Evolutionary conservation across 768 basidiomycete species (phyloP), one percentile per base, ranked within the genome.

Genomic region (Suillus variegatus): DNA sequence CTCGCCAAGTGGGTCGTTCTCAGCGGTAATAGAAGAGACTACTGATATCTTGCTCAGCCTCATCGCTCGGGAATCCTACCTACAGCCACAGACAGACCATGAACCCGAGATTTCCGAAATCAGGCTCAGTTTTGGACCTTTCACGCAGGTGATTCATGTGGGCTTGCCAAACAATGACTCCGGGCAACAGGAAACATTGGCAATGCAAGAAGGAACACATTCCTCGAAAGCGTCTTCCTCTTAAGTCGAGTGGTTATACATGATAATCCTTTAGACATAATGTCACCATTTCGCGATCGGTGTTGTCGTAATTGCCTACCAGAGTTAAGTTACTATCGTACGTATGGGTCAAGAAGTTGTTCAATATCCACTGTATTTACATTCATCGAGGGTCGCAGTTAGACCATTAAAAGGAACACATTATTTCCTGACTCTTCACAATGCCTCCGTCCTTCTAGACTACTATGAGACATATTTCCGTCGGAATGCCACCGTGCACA

Each of bases 51-150:
- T 18, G 0, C 6, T 44, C 25, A 75, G 75, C 43, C 62, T 75
- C 6, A 65, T 75, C 65, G 71, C 74, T 47, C 75, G 70, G 36
- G 68, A 69, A 36, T 77, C 75, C 20, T 77, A 74, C 41, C 65
- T 77, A 36, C 14, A 35, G 43, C 55, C 60, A 40, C 56, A 40
- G 8, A 57, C 22, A 57, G 4, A 16, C 22, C 56, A 40, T 7
- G 38, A 40, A 38, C 2, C n/a, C 13, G 56, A 25, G 6, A 16
- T 25, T 25, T 16, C 38, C 20, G 14, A 22, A 38, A 57, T 57
- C 14, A 6, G n/a, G 16, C 40, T 57, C 14, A 6, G n/a, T 25
- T 57, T 57, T 40, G 38, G 14, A 38, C 38, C n/a, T 40, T 57
- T 40, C 36, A 16, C 56, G 38, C 22, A 25, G 14, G 38, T 16